phyloP scores from a whole-genome alignment of 208 protist species.

The Trichomonas tenax region DNA sequence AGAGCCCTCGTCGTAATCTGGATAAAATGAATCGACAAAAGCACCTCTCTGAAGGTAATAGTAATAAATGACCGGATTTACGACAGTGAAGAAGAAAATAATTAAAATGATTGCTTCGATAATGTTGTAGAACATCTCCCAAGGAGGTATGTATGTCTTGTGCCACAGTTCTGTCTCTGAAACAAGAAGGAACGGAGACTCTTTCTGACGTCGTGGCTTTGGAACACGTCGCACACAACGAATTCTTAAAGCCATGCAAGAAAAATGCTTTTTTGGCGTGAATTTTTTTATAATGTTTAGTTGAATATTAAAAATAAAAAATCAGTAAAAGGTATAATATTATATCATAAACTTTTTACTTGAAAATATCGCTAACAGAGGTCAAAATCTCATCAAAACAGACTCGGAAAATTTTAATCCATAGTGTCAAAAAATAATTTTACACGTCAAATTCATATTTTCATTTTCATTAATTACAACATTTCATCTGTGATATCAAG shows the following conservation, averaged over 20 bases:
- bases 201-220: background rate
- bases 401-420: too few species aligned
- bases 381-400: too few species aligned
- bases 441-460: too few species aligned
- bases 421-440: too few species aligned
- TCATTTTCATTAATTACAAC: too few species aligned
- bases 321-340: too few species aligned
- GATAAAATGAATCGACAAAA: conserved; percentile 1
- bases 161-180: background rate
- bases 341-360: too few species aligned
- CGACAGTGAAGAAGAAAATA: background rate
- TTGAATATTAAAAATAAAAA: too few species aligned
- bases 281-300: background rate
- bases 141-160: background rate
- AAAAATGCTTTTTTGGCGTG: background rate
- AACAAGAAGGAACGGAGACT: background rate
- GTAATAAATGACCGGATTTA: background rate
- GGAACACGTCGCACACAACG: background rate
- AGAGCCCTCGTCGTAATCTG: background rate
- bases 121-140: background rate
- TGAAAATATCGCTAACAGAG: too few species aligned
- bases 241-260: background rate
- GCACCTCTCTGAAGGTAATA: background rate
- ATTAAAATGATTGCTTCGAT: background rate
- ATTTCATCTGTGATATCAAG: too few species aligned